Evolutionary conservation across 345 rosid genomes (phyloP).

Genomic region (Salix dunnii): DNA sequence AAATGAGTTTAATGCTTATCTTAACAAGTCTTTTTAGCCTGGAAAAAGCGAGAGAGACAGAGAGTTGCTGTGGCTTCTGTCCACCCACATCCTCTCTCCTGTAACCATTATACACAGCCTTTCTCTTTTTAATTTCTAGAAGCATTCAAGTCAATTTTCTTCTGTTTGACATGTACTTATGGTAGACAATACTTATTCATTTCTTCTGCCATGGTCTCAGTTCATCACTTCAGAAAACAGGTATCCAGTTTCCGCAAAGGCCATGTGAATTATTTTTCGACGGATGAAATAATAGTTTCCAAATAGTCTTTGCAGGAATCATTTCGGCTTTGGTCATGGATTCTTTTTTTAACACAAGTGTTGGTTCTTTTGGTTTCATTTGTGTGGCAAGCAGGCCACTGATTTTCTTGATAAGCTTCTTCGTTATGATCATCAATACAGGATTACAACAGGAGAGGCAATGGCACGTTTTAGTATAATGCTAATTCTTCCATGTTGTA

Average conservation of each 20-base stretch:
- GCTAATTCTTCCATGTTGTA: not conserved
- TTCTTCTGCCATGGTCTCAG: constrained; percentile 59
- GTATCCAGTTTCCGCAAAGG: constrained; percentile 85
- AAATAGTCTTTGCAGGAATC: not conserved
- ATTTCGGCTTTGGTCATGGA: not conserved
- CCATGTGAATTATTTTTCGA: constrained; percentile 7
- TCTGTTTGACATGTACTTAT: not conserved
- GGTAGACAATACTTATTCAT: not conserved
- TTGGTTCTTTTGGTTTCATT: constrained; percentile 7
- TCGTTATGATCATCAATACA: constrained; percentile 80
- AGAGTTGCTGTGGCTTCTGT: too few species aligned
- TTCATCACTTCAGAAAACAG: constrained; percentile 77
- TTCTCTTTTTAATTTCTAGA: not conserved
- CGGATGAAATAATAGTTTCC: not conserved
- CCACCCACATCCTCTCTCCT: too few species aligned
- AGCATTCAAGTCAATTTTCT: not conserved
- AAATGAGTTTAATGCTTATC: constrained; percentile 76
- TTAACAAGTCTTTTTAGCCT: constrained; percentile 36
- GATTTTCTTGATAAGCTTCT: constrained; percentile 86
- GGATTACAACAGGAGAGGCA: constrained; percentile 81
- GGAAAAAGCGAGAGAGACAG: too few species aligned
- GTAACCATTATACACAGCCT: too few species aligned
- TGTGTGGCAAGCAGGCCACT: constrained; percentile 52
- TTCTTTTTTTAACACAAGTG: not conserved
- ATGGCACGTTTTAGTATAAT: constrained; percentile 43